Evolutionary conservation across 495 filamentous ascomycete species (phyloP).

Genomic region (Penicillium ochrochloron): DNA sequence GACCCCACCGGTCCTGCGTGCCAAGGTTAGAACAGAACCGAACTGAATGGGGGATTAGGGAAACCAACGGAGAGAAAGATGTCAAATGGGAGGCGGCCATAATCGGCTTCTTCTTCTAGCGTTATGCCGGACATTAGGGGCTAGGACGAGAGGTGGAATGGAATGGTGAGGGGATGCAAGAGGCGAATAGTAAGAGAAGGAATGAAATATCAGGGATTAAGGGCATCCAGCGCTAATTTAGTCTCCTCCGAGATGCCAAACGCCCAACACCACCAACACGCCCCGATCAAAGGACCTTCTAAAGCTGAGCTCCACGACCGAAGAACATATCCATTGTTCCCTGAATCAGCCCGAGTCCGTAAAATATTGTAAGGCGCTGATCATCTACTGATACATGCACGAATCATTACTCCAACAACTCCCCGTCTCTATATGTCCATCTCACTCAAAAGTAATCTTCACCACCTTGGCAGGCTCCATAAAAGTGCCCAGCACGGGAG

Average conservation of each 20-base stretch:
- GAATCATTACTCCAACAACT: neutral
- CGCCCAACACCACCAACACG: too few species aligned
- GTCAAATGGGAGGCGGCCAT: neutral
- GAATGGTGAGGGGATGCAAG: neutral
- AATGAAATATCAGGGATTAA: neutral
- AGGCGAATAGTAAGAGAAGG: neutral
- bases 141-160: neutral
- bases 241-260: neutral
- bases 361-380: too few species aligned
- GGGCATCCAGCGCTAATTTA: neutral
- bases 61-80: neutral
- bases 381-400: neutral
- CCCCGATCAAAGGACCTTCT: too few species aligned
- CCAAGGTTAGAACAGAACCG: neutral
- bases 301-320: too few species aligned
- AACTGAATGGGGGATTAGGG: neutral
- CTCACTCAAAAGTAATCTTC: constrained; percentile 25
- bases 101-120: neutral
- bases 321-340: too few species aligned
- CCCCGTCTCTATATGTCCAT: neutral
- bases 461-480: constrained; percentile 39
- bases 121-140: neutral
- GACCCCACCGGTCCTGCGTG: neutral
- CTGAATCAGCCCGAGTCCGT: too few species aligned
- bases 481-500: constrained; percentile 34